phyloP scores from a whole-genome alignment of 371 early-diverging fungal species.

The Catenaria anguillulae region DNA sequence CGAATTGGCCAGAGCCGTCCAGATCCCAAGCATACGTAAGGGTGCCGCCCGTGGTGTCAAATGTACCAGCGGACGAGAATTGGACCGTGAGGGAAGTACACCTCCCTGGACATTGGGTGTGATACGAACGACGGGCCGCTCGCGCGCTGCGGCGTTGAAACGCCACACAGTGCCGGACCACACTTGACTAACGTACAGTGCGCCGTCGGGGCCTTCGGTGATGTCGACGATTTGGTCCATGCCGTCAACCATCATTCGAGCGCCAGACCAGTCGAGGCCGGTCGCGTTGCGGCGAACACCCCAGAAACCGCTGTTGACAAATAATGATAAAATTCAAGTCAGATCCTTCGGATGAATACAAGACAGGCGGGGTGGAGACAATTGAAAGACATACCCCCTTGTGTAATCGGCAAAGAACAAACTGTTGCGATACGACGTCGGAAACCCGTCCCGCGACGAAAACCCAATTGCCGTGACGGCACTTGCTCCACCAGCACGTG shows the following conservation, averaged over 20 bases:
- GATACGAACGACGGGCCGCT: background rate
- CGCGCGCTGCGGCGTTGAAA: background rate
- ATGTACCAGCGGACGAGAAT: background rate
- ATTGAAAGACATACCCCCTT: too few species aligned
- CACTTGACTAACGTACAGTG: background rate
- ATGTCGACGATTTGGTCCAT: background rate
- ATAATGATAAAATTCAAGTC: too few species aligned
- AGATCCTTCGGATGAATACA: too few species aligned
- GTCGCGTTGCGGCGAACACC: background rate
- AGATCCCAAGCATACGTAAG: background rate
- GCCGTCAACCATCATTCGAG: background rate
- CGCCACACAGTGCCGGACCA: background rate
- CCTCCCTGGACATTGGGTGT: background rate
- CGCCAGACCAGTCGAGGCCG: background rate
- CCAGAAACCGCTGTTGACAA: too few species aligned
- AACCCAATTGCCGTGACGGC: background rate
- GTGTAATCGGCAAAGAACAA: conserved; percentile 1
- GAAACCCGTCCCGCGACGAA: background rate
- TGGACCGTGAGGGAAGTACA: background rate
- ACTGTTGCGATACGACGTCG: background rate
- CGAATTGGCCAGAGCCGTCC: background rate
- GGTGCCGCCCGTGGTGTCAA: background rate
- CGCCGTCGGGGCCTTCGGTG: background rate
- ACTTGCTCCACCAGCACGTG: background rate
- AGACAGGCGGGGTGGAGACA: too few species aligned